Base-by-base conservation (phyloP, 768 basidiomycete species). In the Suillus placidus region DNA sequence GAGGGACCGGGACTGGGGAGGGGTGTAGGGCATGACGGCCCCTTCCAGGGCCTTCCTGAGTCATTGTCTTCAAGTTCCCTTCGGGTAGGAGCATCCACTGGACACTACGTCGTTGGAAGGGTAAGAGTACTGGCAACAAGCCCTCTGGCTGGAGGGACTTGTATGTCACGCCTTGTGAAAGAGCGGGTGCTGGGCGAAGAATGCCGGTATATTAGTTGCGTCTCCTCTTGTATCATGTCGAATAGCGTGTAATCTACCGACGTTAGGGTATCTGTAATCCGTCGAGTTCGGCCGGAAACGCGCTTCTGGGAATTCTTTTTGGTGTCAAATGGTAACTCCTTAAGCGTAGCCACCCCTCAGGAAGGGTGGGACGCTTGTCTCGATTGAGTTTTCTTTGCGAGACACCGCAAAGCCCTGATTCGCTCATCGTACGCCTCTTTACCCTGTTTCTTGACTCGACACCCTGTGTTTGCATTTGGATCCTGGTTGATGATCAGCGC, bases 71-170 rank as follows among this genome's bases (percentile, higher is more conserved):
- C n/a, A n/a, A n/a, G n/a, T n/a, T n/a, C 3, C 87, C 88, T 76
- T 95, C 94, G 56, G 89, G 81, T 38, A 80, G 77, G 4, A 97
- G 83, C 70, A 97, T 80, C 89, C 93, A 91, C 0, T 84, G 85
- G 3, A 95, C 84, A 55, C 88, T 94, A 6, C 93, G 87, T 32
- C 86, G 81, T 73, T 97, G 95, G 75, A 97, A 97, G 0, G 95
- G 95, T 18, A 95, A 84, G 7, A 97, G 83, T 8, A 80, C 85
- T 0, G 92, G 85, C 3, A 82, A 70, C 35, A 97, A 85, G 1
- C 71, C 81, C 32, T 77, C 76, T 0, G 94, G 93, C 70, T 96
- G 94, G 68, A 91, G 77, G 0, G 77, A 76, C 35, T 83, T 79
- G 56, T 84, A 79, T 14, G 76, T 73, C 16, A 75, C 69, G 4